Evolutionary conservation across 75 land plant genomes (phyloP).

Genomic region (Sequoia sempervirens): DNA sequence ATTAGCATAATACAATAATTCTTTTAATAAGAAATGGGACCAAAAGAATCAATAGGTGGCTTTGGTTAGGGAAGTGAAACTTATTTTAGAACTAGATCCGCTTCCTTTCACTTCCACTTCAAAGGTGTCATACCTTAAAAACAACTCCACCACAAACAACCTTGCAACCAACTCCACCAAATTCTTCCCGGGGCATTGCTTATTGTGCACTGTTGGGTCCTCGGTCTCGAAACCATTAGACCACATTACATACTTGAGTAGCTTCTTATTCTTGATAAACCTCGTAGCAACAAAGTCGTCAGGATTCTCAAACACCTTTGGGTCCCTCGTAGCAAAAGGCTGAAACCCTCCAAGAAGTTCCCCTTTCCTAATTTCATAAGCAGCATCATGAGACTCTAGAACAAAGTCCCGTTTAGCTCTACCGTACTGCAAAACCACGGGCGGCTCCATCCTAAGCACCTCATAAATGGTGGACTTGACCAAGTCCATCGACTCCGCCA

Average conservation of each 20-base stretch:
- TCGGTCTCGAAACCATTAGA: slow-evolving; percentile 83
- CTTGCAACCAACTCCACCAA: too few species aligned
- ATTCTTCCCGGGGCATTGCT: slow-evolving; percentile 73
- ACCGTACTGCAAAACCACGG: slow-evolving; percentile 43
- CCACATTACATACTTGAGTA: slow-evolving; percentile 67
- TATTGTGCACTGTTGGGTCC: slow-evolving; percentile 43
- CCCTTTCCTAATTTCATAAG: slow-evolving; percentile 38
- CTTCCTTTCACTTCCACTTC: slow-evolving; percentile 2
- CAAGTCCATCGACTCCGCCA: slow-evolving; percentile 27
- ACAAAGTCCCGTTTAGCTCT: slow-evolving; percentile 36
- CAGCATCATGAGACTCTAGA: slow-evolving; percentile 31
- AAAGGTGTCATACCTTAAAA: slow-evolving; percentile 5
- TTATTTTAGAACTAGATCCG: too few species aligned
- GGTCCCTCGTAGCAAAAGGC: slow-evolving; percentile 39
- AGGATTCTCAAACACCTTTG: slow-evolving; percentile 28
- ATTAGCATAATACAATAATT: too few species aligned
- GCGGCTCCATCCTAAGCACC: slow-evolving; percentile 34
- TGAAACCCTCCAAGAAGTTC: slow-evolving; percentile 45
- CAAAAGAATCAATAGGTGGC: too few species aligned
- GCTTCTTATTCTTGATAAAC: slow-evolving; percentile 10
- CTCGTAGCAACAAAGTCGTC: slow-evolving; percentile 9
- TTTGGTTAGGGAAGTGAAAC: too few species aligned
- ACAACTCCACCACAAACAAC: background rate
- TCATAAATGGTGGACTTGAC: slow-evolving; percentile 36
- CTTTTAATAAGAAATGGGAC: too few species aligned